These are phyloP conservation scores for Ceratobasidium sp. DNA, from an alignment of 1,284 basidiomycete genomes.

Conservation along the genomic window DNA sequence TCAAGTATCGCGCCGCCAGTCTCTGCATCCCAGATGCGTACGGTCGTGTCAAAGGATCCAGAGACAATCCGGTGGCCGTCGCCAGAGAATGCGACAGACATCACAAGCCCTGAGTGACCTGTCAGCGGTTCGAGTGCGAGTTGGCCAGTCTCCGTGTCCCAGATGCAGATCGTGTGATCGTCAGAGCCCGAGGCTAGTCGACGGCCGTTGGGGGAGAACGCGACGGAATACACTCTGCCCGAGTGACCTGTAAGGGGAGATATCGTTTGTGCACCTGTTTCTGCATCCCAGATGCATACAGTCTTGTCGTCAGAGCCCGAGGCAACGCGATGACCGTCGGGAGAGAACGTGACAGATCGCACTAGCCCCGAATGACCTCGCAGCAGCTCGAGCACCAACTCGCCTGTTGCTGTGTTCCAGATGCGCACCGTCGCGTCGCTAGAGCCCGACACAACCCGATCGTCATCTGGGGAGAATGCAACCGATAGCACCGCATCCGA, in stretches of 20 bases:
- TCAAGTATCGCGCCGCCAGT: constrained; percentile 76
- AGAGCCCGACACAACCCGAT: constrained; percentile 22
- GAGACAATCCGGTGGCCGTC: constrained; percentile 88
- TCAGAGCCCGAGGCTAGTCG: not conserved
- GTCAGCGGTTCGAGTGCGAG: not conserved
- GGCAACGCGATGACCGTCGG: constrained; percentile 22
- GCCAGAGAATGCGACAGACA: constrained; percentile 66
- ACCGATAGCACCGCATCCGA: not conserved
- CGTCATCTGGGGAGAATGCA: not conserved
- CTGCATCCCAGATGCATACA: constrained; percentile 11
- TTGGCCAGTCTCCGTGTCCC: not conserved
- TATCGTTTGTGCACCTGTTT: not conserved
- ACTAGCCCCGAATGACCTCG: constrained; percentile 17
- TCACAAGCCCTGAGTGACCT: constrained; percentile 1
- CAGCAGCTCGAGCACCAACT: not conserved
- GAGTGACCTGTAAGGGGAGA: constrained; percentile 9
- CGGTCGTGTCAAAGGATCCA: constrained; percentile 90
- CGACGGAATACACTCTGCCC: not conserved
- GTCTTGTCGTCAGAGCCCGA: constrained; percentile 30
- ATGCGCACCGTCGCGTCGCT: constrained; percentile 16
- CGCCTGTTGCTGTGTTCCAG: constrained; percentile 32
- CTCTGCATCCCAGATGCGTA: constrained; percentile 87
- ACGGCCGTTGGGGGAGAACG: not conserved
- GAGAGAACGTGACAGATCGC: constrained; percentile 15
- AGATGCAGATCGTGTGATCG: not conserved